These are phyloP conservation scores for Naganishia randhawae DNA, from an alignment of 768 basidiomycete genomes.

Conservation along the genomic window DNA sequence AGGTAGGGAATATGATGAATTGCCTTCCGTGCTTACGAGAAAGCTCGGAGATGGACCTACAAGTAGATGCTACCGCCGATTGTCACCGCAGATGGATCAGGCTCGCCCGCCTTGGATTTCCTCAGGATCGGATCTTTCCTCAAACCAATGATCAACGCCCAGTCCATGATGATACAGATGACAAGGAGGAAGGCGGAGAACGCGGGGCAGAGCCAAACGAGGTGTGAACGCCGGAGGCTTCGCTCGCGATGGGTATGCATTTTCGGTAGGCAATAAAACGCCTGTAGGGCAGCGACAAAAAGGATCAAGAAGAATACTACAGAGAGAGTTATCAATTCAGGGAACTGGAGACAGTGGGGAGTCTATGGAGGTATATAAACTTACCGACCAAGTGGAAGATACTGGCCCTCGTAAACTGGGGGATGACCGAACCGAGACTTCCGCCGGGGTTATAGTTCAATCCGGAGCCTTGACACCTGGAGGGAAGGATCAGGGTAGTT, in stretches of 20 bases:
- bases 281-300: not conserved
- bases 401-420: not conserved
- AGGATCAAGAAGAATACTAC: not conserved
- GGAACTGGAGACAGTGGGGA: no score
- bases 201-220: not conserved
- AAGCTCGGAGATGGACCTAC: not conserved
- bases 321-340: not conserved
- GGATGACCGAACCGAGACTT: not conserved
- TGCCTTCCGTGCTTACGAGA: not conserved
- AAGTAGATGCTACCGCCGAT: not conserved
- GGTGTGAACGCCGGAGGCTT: not conserved
- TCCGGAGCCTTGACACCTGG: not conserved
- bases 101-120: not conserved
- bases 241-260: not conserved
- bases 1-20: not conserved
- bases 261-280: no score
- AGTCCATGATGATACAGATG: constrained; percentile 1
- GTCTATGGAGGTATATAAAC: not conserved
- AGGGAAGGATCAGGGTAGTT: not conserved
- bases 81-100: not conserved
- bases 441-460: not conserved
- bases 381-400: constrained; percentile 5
- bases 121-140: not conserved
- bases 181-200: not conserved
- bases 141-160: not conserved